Evolutionary conservation across 192 early-diverging fungal species (phyloP).

Genomic region (Coemansia sp.): DNA sequence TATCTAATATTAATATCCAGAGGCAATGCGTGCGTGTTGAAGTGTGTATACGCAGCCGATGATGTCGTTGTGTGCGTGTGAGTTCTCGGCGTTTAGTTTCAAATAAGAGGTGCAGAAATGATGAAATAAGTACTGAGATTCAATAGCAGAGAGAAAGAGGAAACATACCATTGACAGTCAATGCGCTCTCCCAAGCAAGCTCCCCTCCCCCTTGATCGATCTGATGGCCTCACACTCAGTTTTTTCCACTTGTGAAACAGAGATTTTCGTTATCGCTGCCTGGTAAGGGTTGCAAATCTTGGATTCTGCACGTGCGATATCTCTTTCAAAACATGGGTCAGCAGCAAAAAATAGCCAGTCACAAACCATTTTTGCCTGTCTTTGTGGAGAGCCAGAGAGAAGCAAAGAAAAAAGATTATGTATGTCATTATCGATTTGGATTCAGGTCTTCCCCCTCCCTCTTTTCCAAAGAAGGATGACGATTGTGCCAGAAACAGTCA

Average conservation of each 20-base stretch:
- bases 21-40: neutral
- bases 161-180: neutral
- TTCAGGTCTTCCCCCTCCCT: neutral
- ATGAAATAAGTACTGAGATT: neutral
- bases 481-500: too few relatives aligned
- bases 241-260: neutral
- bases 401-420: neutral
- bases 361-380: too few relatives aligned
- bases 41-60: neutral
- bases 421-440: neutral
- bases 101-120: neutral
- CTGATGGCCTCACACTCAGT: neutral
- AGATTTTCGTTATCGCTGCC: neutral
- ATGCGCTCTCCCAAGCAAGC: too few relatives aligned
- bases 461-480: too few relatives aligned
- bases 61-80: neutral
- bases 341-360: too few relatives aligned
- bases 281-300: neutral
- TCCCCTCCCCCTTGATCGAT: neutral
- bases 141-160: neutral
- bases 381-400: too few relatives aligned
- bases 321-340: neutral
- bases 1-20: neutral
- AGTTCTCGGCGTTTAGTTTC: neutral
- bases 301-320: neutral